Evolutionary conservation across 2,329 filamentous ascomycete genomes (phyloP).

Genomic region (Ascochyta pisi): DNA sequence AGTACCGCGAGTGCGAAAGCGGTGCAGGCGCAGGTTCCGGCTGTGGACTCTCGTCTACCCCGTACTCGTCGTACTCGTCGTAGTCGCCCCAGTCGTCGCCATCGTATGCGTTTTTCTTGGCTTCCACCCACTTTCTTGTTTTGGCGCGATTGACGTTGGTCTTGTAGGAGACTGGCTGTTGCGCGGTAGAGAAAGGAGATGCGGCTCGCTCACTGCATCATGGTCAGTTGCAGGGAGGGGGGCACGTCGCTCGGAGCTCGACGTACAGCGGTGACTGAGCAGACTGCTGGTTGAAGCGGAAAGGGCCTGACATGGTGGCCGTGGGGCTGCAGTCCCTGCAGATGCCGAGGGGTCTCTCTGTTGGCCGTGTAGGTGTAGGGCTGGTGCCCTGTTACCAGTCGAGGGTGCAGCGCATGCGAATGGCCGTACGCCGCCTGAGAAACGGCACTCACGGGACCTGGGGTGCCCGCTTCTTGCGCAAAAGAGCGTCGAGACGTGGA

Average conservation of each 20-base stretch:
- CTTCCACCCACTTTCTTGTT: slow-evolving; percentile 94
- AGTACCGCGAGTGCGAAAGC: slow-evolving; percentile 54
- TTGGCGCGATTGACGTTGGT: slow-evolving; percentile 88
- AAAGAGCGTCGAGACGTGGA: slow-evolving; percentile 2
- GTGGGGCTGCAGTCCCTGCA: slow-evolving; percentile 9
- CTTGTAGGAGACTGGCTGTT: slow-evolving; percentile 69
- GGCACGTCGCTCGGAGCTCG: neutral
- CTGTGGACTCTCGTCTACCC: slow-evolving; percentile 56
- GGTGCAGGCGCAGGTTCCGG: slow-evolving; percentile 42
- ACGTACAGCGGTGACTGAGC: slow-evolving; percentile 50
- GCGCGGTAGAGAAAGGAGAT: slow-evolving; percentile 32
- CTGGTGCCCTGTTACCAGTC: slow-evolving; percentile 62
- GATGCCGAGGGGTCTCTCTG: slow-evolving; percentile 1
- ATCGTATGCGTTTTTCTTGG: slow-evolving; percentile 84
- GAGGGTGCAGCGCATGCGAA: slow-evolving; percentile 16
- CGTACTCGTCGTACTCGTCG: slow-evolving; percentile 64
- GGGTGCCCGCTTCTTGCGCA: slow-evolving; percentile 4
- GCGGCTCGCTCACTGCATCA: slow-evolving; percentile 37
- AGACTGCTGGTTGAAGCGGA: slow-evolving; percentile 47
- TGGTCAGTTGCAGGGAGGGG: slow-evolving; percentile 18
- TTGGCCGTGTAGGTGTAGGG: slow-evolving; percentile 1
- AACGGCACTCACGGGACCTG: slow-evolving; percentile 1
- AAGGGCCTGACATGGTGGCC: slow-evolving; percentile 50
- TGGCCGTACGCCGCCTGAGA: slow-evolving; percentile 1
- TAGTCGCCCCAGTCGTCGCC: slow-evolving; percentile 89